Evolutionary conservation across 495 filamentous ascomycete species (phyloP), one percentile per base, ranked within the genome.

Genomic region (Parathielavia appendiculata): DNA sequence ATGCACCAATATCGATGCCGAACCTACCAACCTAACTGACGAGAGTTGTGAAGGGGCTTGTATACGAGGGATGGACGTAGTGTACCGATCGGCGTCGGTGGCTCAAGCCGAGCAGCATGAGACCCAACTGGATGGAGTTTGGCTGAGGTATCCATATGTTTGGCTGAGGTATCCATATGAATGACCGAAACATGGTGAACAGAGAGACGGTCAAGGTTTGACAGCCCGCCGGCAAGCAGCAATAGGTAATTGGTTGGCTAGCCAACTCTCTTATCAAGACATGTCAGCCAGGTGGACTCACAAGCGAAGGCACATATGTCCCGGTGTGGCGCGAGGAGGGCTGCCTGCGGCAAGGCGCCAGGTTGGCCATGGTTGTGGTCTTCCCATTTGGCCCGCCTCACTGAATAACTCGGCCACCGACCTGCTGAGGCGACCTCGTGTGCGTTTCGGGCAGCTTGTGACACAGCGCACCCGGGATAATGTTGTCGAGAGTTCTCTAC

Each of bases 351-450:
- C 30, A 32, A 51, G 49, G 35, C 49, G 35, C 35, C 48, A 51
- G 48, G n/a, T n/a, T n/a, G n/a, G n/a, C n/a, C n/a, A n/a, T 13
- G 17, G 13, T n/a, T 51, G 49, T 35, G 34, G 39, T 39, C 19
- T 34, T 22, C 19, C 49, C 16, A 39, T 10, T 3, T 5, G 34
- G 17, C 50, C 35, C 50, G 40, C 50, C 39, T 26, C 48, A 14
- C 50, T 52, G 34, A 34, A 10, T 22, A 1, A n/a, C 45, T 14
- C 11, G n/a, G 26, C 50, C 35, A 41, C 20, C 19, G 36, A 54
- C 51, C 52, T 35, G 26, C 26, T 54, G 52, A 54, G 52, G 52
- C 52, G 26, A 40, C 51, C 52, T 35, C 52, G 40, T 54, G 40
- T 54, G 26, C 23, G 17, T 36, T 45, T 54, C 52, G 52, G 22